Evolutionary conservation across 1,139 yeast species (phyloP), one percentile per base, ranked within the genome.

Genomic region (Yamadazyma taylorii): DNA sequence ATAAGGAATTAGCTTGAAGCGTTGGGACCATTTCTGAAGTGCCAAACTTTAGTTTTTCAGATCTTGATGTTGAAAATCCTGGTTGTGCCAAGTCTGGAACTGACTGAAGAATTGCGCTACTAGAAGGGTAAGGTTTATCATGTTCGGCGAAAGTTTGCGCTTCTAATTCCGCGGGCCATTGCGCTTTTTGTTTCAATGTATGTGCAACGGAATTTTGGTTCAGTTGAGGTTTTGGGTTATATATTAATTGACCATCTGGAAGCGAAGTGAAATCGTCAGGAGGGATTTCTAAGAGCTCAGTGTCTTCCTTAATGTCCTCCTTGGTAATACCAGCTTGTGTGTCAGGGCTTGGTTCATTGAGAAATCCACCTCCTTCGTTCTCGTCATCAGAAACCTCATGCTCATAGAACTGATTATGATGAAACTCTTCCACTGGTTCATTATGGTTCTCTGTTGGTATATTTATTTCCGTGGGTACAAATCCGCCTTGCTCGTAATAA

Each of bases 201-300:
- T 19, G 21, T n/a, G n/a, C n/a, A 24, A 5, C 26, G 26, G 13
- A 11, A 10, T 6, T 24, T 11, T 24, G 5, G 6, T n/a, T 12
- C n/a, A 24, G 24, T 6, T 4, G 15, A 17, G 24, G 32, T 15
- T 24, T 24, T 11, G 61, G 62, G 30, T 51, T 49, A 35, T 55
- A 59, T 1, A 58, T 40, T 11, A 59, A 39, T 15, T 56, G 53
- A 1, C 63, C 63, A 19, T 46, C 51, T 30, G 49, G 43, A 5
- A 40, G 32, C 5, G 38, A 33, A 34, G 60, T 58, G 16, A 34
- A 40, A 1, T 38, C 39, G 17, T 47, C 50, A 9, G 53, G 52
- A 5, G 21, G 21, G 6, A 50, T 22, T 5, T 46, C 49, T 6
- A 37, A 38, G 4, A 35, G n/a, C 19, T 33, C 43, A 16, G 28